Percentiles rank a stretch among this genome's conserved stretches.
phyloP scores from a whole-genome alignment of 768 basidiomycete genomes.

The Rhizopogon salebrosus region DNA sequence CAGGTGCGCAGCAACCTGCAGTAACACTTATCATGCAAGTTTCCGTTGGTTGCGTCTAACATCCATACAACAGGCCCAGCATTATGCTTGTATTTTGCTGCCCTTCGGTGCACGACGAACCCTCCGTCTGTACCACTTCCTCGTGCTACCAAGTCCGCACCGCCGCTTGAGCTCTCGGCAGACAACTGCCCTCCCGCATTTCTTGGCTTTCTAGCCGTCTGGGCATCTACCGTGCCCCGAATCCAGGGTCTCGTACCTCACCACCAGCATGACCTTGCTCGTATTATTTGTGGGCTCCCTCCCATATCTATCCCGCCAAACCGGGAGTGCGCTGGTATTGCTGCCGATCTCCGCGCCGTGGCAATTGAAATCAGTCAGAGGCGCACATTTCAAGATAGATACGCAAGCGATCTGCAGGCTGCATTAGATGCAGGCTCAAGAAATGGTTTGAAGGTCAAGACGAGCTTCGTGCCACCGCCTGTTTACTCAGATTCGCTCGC shows the following conservation, averaged over 20 bases:
- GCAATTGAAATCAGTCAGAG: slow-evolving; percentile 86
- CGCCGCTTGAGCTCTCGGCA: slow-evolving; percentile 55
- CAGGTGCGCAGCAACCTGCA: slow-evolving; percentile 42
- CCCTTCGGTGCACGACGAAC: slow-evolving; percentile 64
- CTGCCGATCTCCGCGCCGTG: slow-evolving; percentile 79
- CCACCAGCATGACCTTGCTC: slow-evolving; percentile 76
- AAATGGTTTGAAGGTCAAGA: slow-evolving; percentile 35
- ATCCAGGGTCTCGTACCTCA: slow-evolving; percentile 63
- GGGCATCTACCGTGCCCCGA: slow-evolving; percentile 58
- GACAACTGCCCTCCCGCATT: slow-evolving; percentile 70
- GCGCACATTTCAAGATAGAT: slow-evolving; percentile 78
- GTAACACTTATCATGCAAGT: not conserved
- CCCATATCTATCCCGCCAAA: slow-evolving; percentile 37
- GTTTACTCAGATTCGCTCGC: slow-evolving; percentile 39
- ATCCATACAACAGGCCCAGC: slow-evolving; percentile 53
- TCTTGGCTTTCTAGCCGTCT: slow-evolving; percentile 63
- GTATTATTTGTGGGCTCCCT: slow-evolving; percentile 64
- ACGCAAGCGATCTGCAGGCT: slow-evolving; percentile 69
- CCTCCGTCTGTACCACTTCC: slow-evolving; percentile 83
- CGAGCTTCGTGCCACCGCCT: slow-evolving; percentile 70
- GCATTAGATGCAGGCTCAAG: slow-evolving; percentile 61
- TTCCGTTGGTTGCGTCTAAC: not conserved
- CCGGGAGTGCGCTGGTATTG: slow-evolving; percentile 49
- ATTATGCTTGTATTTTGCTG: slow-evolving; percentile 80
- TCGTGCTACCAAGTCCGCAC: slow-evolving; percentile 38